Conservation (phyloP, 2,329 filamentous ascomycete genomes). For the Sarocladium oryzae region DNA sequence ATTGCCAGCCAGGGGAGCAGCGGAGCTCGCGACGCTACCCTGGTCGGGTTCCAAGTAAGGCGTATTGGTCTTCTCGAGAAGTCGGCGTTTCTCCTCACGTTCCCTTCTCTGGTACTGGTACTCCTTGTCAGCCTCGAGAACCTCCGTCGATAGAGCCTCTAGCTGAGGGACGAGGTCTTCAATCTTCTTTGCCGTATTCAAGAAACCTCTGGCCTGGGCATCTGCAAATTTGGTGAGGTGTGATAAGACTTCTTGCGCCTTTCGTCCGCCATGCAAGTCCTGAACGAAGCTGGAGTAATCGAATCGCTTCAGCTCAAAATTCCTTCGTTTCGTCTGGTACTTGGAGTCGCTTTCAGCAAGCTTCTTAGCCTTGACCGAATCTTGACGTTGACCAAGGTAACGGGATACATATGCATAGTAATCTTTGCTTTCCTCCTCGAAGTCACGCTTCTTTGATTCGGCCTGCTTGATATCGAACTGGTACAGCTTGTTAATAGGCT, state of each 20-base stretch:
- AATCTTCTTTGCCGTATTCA: slow-evolving; percentile 78
- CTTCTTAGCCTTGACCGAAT: slow-evolving; percentile 97
- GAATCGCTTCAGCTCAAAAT: slow-evolving; percentile 95
- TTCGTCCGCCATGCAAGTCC: slow-evolving; percentile 96
- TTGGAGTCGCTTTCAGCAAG: slow-evolving; percentile 91
- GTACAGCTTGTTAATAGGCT: slow-evolving; percentile 86
- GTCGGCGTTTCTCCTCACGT: slow-evolving; percentile 85
- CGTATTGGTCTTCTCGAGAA: slow-evolving; percentile 81
- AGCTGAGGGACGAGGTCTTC: slow-evolving; percentile 82
- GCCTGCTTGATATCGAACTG: slow-evolving; percentile 96
- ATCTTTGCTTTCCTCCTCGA: slow-evolving; percentile 97
- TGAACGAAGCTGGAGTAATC: slow-evolving; percentile 99
- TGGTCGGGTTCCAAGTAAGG: slow-evolving; percentile 65
- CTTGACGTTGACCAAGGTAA: slow-evolving; percentile 92
- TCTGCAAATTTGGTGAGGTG: slow-evolving; percentile 93
- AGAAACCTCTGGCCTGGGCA: slow-evolving; percentile 76
- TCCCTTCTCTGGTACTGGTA: slow-evolving; percentile 95
- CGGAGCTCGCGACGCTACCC: slow-evolving; percentile 33
- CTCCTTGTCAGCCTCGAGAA: slow-evolving; percentile 91
- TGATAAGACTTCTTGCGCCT: slow-evolving; percentile 93
- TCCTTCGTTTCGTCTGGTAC: slow-evolving; percentile 87
- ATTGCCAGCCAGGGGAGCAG: slow-evolving; percentile 30
- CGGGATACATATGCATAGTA: slow-evolving; percentile 94
- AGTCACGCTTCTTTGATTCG: slow-evolving; percentile 93
- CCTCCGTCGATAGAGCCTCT: slow-evolving; percentile 80